A percentile compares a stretch with the other conserved stretches of the same genome.
These are phyloP conservation scores for Vaccinium darrowii DNA, from an alignment of 148 eudicot species.

Conservation along the genomic window DNA sequence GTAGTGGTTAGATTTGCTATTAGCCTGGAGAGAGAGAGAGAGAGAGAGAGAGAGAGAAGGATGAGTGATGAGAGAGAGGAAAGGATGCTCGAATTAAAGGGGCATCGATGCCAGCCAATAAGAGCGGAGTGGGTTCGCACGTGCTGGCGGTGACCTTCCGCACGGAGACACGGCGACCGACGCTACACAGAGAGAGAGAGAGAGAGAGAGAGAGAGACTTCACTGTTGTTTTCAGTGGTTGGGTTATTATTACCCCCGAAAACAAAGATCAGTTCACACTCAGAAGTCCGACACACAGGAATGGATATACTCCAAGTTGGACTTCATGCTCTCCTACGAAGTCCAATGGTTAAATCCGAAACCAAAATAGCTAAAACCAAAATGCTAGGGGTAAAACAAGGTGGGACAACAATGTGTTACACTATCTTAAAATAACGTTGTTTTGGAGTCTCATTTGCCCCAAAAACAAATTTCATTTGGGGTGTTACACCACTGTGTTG, in stretches of 20 bases:
- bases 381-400: too few species aligned
- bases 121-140: constrained; percentile 3
- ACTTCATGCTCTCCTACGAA: too few species aligned
- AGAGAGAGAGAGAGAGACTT: neutral
- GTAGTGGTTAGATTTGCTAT: neutral
- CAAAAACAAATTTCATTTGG: too few species aligned
- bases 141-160: neutral
- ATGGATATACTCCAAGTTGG: too few species aligned
- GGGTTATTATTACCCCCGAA: too few species aligned
- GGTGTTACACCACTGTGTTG: too few species aligned
- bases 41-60: neutral
- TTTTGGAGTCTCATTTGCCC: too few species aligned
- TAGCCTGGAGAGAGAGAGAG: neutral
- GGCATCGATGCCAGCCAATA: neutral
- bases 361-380: too few species aligned
- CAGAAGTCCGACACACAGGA: neutral
- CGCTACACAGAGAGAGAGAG: neutral
- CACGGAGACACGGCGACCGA: neutral
- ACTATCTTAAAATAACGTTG: too few species aligned
- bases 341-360: too few species aligned
- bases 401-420: too few species aligned
- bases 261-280: neutral
- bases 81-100: constrained; percentile 1
- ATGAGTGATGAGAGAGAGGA: neutral
- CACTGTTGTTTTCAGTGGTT: too few species aligned